Evolutionary conservation across 2,329 filamentous ascomycete species (phyloP).

Genomic region (Monilinia fructicola): DNA sequence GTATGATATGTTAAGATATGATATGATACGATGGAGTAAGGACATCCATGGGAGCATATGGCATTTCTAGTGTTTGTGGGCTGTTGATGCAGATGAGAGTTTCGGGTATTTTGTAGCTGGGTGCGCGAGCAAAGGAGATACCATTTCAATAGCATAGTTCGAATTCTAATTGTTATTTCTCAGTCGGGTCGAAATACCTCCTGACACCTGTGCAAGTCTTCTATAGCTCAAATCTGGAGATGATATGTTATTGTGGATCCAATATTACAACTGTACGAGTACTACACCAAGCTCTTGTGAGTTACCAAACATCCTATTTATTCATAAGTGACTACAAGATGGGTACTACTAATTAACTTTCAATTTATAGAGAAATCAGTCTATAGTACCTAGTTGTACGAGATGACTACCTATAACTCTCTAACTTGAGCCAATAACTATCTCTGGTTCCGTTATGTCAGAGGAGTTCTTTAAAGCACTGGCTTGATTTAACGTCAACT

Average conservation of each 20-base stretch:
- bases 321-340: neutral
- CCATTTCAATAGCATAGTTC: conserved; percentile 2
- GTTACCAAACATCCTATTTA: neutral
- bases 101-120: neutral
- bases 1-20: neutral
- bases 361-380: neutral
- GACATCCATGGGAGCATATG: neutral
- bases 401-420: neutral
- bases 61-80: neutral
- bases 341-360: neutral
- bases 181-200: neutral
- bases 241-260: neutral
- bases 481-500: neutral
- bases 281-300: neutral
- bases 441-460: neutral
- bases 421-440: neutral
- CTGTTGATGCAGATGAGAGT: neutral
- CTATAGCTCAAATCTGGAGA: neutral
- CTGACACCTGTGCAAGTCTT: neutral
- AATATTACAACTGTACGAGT: neutral
- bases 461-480: neutral
- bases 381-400: neutral
- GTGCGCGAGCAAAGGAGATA: conserved; percentile 11
- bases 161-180: neutral
- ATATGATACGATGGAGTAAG: conserved; percentile 3